Evolutionary conservation across 2,329 filamentous ascomycete genomes (phyloP).

Genomic region (Fonsecaea monophora): DNA sequence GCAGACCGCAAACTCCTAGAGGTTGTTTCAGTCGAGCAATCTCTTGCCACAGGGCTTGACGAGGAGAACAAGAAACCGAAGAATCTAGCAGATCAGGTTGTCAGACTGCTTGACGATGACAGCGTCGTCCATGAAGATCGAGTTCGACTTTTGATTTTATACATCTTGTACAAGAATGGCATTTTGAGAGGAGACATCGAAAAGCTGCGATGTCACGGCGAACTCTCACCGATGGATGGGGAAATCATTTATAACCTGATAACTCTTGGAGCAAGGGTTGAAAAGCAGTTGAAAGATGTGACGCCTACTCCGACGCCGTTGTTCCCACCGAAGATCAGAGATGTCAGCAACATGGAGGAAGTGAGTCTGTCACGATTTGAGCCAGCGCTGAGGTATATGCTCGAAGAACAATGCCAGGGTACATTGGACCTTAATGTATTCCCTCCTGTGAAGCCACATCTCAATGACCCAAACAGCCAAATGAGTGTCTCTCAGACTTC

Average conservation of each 20-base stretch:
- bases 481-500: slow-evolving; percentile 71
- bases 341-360: slow-evolving; percentile 63
- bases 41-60: slow-evolving; percentile 86
- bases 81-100: slow-evolving; percentile 82
- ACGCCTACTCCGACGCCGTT: slow-evolving; percentile 70
- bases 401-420: slow-evolving; percentile 75
- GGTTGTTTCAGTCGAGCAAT: slow-evolving; percentile 87
- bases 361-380: slow-evolving; percentile 87
- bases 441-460: slow-evolving; percentile 74
- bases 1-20: slow-evolving; percentile 84
- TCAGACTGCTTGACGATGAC: slow-evolving; percentile 86
- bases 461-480: slow-evolving; percentile 53
- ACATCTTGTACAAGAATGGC: slow-evolving; percentile 84
- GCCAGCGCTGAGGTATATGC: slow-evolving; percentile 78
- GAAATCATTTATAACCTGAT: slow-evolving; percentile 77
- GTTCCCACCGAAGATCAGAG: slow-evolving; percentile 62
- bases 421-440: slow-evolving; percentile 71
- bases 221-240: slow-evolving; percentile 75
- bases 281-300: slow-evolving; percentile 77
- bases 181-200: slow-evolving; percentile 82
- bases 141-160: slow-evolving; percentile 83
- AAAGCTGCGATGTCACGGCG: slow-evolving; percentile 82
- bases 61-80: slow-evolving; percentile 92
- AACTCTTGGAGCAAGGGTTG: slow-evolving; percentile 76
- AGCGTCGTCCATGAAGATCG: slow-evolving; percentile 74